phyloP scores from a whole-genome alignment of 2,329 filamentous ascomycete species.

The Aaosphaeria pasadenensis region DNA sequence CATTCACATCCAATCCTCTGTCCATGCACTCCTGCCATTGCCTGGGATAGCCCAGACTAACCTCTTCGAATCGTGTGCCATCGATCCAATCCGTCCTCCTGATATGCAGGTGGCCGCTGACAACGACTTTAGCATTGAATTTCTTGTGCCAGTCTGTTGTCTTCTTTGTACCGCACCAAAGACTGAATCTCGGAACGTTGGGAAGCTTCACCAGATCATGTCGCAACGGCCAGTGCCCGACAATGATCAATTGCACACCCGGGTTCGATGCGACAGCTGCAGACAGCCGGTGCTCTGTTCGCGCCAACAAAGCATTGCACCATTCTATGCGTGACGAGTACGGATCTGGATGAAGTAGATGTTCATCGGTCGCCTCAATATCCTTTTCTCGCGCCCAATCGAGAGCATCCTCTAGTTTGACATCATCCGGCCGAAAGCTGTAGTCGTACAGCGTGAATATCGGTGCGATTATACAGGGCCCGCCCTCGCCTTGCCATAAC shows the following conservation, averaged over 20 bases:
- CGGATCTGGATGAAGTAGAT: slow-evolving; percentile 45
- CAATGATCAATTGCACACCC: slow-evolving; percentile 40
- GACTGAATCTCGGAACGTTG: slow-evolving; percentile 41
- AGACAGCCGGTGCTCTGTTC: slow-evolving; percentile 41
- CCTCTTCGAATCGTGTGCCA: slow-evolving; percentile 46
- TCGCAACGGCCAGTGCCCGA: slow-evolving; percentile 48
- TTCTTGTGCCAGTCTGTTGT: slow-evolving; percentile 46
- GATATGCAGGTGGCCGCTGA: slow-evolving; percentile 47
- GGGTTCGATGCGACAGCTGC: slow-evolving; percentile 25
- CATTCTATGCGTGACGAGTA: slow-evolving; percentile 44
- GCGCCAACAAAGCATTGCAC: slow-evolving; percentile 42
- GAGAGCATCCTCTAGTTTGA: slow-evolving; percentile 48
- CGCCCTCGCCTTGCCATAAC: slow-evolving; percentile 52
- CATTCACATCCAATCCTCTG: slow-evolving; percentile 44
- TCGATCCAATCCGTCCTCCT: slow-evolving; percentile 47
- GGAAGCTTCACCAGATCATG: slow-evolving; percentile 44
- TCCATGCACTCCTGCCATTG: slow-evolving; percentile 46
- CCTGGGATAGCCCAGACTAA: slow-evolving; percentile 46
- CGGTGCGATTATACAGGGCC: slow-evolving; percentile 51
- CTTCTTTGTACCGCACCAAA: slow-evolving; percentile 49
- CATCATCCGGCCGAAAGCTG: slow-evolving; percentile 51
- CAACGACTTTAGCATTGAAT: slow-evolving; percentile 47
- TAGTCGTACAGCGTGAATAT: slow-evolving; percentile 62
- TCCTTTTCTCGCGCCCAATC: slow-evolving; percentile 46
- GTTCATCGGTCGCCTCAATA: slow-evolving; percentile 47